These are phyloP conservation scores for Boletus edulis DNA, from an alignment of 768 basidiomycete species.

Conservation along the genomic window DNA sequence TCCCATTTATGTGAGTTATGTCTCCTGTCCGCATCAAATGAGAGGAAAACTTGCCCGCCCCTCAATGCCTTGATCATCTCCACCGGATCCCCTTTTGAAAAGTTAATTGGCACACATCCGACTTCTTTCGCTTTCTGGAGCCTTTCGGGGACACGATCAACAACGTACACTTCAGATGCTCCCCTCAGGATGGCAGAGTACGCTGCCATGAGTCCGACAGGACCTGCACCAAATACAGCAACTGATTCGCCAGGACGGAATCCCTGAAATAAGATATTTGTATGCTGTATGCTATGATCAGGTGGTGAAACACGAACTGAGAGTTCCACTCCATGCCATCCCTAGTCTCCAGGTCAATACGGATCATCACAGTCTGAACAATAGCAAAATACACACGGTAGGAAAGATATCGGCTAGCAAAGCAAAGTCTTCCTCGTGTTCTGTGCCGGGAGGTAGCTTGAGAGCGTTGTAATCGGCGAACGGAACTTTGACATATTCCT, in stretches of 20 bases:
- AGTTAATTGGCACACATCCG: constrained; percentile 48
- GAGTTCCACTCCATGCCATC: background rate
- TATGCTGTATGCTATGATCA: background rate
- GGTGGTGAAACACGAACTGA: background rate
- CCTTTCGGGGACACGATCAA: constrained; percentile 54
- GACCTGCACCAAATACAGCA: background rate
- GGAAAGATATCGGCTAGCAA: too few species aligned
- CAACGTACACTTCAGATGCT: constrained; percentile 52
- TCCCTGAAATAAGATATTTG: background rate
- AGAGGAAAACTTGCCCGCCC: background rate
- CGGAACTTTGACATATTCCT: too few species aligned
- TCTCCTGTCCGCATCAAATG: background rate
- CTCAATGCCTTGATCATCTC: background rate
- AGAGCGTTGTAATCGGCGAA: too few species aligned
- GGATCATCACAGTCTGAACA: background rate
- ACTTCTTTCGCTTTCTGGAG: constrained; percentile 41
- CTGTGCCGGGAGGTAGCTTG: too few species aligned
- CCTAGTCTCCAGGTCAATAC: background rate
- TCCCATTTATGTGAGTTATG: background rate
- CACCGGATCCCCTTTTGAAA: background rate
- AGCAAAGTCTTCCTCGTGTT: too few species aligned
- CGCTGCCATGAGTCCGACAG: constrained; percentile 44
- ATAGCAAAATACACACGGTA: background rate
- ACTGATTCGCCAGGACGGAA: background rate
- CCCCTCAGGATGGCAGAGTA: constrained; percentile 53